Evolutionary conservation across 108 stramenopile genomes (phyloP), one percentile per base, ranked within the genome.

Genomic region (Chaetoceros muelleri): DNA sequence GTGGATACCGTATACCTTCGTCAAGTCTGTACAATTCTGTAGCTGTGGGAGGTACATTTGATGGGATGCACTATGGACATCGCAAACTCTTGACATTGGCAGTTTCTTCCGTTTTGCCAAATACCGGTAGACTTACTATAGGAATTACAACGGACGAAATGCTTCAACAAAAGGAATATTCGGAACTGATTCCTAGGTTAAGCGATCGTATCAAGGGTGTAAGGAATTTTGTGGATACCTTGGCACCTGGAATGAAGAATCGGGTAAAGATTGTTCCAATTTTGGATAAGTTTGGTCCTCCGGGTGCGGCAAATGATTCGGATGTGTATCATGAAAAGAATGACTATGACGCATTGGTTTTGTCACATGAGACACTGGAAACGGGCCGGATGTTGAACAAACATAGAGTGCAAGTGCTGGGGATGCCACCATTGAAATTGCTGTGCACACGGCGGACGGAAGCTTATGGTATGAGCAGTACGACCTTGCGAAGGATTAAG

Each of bases 31-130:
- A 81, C 59, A 67, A 82, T 8, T 69, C 73, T 17, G 90, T 95
- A 1, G 79, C 78, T 21, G 87, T 95, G 17, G 95, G 91, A 0
- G 95, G 95, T 2, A 95, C 90, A 24, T 95, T 95, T 63, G 95
- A 95, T 61, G 85, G 87, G 2, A 78, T 95, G 84, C 95, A 95
- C 59, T 87, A 85, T 71, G 95, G 95, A 10, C 95, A 95, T 70
- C 79, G 87, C 30, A 87, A 90, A 64, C 70, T 95, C 13, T 61
- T 95, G 28, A 88, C 90, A 1, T 58, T 93, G 45, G 91, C 95
- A 19, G 74, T 90, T 8, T 80, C 78, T 24, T 86, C 85, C 3
- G 84, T 87, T 44, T 67, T 74, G 52, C 86, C 90, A 2, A 44
- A 59, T 21, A 80, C 70, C 28, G 87, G 91, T 10, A 57, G 69